Percentiles rank a stretch among this genome's conserved stretches.
These are phyloP conservation scores for Taxillus chinensis DNA, from an alignment of 164 flowering plant genomes.

Conservation along the genomic window DNA sequence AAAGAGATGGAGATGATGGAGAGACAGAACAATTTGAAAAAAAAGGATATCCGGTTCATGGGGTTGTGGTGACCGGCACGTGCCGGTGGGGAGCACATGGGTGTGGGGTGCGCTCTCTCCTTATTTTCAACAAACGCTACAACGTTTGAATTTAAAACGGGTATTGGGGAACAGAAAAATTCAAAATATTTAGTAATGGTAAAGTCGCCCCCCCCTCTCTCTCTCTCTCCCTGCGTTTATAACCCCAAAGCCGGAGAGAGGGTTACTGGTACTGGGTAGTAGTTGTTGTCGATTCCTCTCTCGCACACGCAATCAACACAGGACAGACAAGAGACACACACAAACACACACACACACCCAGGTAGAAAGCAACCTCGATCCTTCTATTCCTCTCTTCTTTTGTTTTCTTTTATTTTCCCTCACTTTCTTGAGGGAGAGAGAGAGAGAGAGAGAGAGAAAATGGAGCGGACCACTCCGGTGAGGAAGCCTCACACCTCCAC, in stretches of 20 bases:
- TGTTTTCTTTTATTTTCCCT: not conserved
- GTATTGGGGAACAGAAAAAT: not conserved
- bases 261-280: too few relatives aligned
- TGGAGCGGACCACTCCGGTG: slow-evolving; percentile 76
- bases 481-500: slow-evolving; percentile 91
- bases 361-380: not conserved
- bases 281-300: too few relatives aligned
- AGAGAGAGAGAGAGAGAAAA: slow-evolving; percentile 3
- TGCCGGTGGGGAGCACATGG: not conserved
- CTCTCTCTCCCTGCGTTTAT: not conserved
- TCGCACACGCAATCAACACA: too few relatives aligned
- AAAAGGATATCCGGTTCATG: not conserved
- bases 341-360: not conserved
- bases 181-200: not conserved
- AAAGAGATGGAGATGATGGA: too few relatives aligned
- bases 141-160: not conserved
- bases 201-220: not conserved
- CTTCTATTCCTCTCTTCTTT: not conserved
- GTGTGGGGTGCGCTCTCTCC: not conserved
- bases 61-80: not conserved
- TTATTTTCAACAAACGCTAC: not conserved
- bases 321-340: not conserved
- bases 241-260: not conserved
- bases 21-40: too few relatives aligned
- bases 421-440: not conserved